Percentiles rank a stretch among this genome's conserved stretches.
These are phyloP conservation scores for Bonia amplexicaulis DNA, from an alignment of 176 grass and related monocot species.

Conservation along the genomic window DNA sequence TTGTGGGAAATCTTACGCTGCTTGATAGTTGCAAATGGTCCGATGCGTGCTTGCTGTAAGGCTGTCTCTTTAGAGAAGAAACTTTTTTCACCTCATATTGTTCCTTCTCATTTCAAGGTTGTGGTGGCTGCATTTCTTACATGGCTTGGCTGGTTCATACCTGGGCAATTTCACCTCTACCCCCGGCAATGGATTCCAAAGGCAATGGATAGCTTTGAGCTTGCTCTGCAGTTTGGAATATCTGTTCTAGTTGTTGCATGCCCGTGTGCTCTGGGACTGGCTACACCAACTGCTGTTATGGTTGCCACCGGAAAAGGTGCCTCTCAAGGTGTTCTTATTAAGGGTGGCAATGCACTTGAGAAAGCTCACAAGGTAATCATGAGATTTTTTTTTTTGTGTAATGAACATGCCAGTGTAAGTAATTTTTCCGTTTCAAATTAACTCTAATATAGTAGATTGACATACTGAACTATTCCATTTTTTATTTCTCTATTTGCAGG, in stretches of 20 bases:
- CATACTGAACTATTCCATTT: background rate
- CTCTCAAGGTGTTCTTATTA: slow-evolving; percentile 96
- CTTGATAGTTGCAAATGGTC: slow-evolving; percentile 15
- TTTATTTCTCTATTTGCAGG: slow-evolving; percentile 41
- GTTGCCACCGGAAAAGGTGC: slow-evolving; percentile 99
- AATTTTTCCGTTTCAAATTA: slow-evolving; percentile 8
- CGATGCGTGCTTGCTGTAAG: background rate
- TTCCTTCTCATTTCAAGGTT: slow-evolving; percentile 55
- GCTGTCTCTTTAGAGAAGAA: background rate
- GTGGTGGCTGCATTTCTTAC: slow-evolving; percentile 75
- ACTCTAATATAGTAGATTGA: background rate
- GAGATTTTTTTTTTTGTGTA: background rate
- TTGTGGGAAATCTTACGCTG: slow-evolving; percentile 13
- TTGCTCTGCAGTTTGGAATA: slow-evolving; percentile 96
- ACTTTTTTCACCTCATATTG: background rate
- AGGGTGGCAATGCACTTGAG: slow-evolving; percentile 93
- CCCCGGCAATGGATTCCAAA: slow-evolving; percentile 73
- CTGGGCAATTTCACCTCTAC: slow-evolving; percentile 65
- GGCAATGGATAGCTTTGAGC: slow-evolving; percentile 95
- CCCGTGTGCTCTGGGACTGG: slow-evolving; percentile 91
- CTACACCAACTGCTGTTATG: slow-evolving; percentile 98
- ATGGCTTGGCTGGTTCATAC: slow-evolving; percentile 88
- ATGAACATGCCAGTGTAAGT: background rate
- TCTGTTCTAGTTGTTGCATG: slow-evolving; percentile 95
- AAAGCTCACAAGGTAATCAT: slow-evolving; percentile 89